These are phyloP conservation scores for Amoebophrya sp. DNA, from an alignment of 169 alveolate species.

Conservation along the genomic window DNA sequence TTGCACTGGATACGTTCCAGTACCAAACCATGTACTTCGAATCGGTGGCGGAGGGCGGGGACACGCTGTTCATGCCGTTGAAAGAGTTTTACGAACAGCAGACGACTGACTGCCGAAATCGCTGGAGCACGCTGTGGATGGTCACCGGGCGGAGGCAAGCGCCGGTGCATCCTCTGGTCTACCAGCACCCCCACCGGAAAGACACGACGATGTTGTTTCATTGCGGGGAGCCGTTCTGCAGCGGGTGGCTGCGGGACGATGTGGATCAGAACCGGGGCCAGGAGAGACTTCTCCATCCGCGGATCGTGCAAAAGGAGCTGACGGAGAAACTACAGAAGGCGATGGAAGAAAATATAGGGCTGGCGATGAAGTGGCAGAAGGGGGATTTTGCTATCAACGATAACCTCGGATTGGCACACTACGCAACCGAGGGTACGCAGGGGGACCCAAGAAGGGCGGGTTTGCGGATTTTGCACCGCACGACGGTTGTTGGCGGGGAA, in stretches of 20 bases:
- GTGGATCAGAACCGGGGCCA: neutral
- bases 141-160: neutral
- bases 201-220: slow-evolving; percentile 32
- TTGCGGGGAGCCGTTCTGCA: slow-evolving; percentile 32
- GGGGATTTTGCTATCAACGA: slow-evolving; percentile 33
- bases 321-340: neutral
- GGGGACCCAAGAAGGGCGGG: slow-evolving; percentile 13
- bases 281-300: neutral
- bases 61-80: slow-evolving; percentile 26
- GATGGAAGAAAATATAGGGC: neutral
- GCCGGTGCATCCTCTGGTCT: slow-evolving; percentile 32
- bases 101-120: neutral
- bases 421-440: slow-evolving; percentile 29
- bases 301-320: slow-evolving; percentile 14
- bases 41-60: neutral
- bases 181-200: slow-evolving; percentile 16
- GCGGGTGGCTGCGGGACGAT: slow-evolving; percentile 25
- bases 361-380: slow-evolving; percentile 28
- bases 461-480: slow-evolving; percentile 28
- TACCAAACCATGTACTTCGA: slow-evolving; percentile 36
- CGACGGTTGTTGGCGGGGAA: slow-evolving; percentile 17
- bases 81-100: neutral
- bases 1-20: too few species aligned
- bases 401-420: slow-evolving; percentile 36
- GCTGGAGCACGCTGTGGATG: slow-evolving; percentile 29